Evolutionary conservation across 495 filamentous ascomycete genomes (phyloP).

Genomic region (Penicillium pulvis): DNA sequence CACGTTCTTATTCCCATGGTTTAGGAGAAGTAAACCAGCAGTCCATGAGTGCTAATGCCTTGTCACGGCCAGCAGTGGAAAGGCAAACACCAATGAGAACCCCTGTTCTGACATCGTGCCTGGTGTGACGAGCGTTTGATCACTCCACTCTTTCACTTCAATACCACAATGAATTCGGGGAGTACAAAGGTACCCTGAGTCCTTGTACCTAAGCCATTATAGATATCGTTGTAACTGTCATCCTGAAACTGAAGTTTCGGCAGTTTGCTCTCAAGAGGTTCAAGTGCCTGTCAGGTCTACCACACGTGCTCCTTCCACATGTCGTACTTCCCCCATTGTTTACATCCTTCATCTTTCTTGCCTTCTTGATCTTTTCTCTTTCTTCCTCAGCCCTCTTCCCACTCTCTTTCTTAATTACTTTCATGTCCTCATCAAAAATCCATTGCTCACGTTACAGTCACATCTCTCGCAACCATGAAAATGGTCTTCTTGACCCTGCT

Average conservation of each 20-base stretch:
- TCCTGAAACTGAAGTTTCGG: background rate
- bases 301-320: background rate
- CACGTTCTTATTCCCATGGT: background rate
- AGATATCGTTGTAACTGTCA: background rate
- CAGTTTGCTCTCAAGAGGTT: background rate
- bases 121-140: conserved; percentile 3
- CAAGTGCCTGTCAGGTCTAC: background rate
- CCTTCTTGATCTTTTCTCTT: background rate
- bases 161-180: background rate
- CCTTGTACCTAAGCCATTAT: background rate
- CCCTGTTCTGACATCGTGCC: background rate
- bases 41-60: too few relatives aligned
- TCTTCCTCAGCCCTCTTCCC: background rate
- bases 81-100: background rate
- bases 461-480: background rate
- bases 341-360: background rate
- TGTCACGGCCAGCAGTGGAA: too few relatives aligned
- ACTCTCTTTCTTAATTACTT: background rate
- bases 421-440: background rate
- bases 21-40: too few relatives aligned
- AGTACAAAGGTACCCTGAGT: background rate
- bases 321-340: background rate
- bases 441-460: background rate
- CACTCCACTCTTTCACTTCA: conserved; percentile 1
- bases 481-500: conserved; percentile 3